Conservation (phyloP, 139 green algal species). For the Nannochloris sp. region DNA sequence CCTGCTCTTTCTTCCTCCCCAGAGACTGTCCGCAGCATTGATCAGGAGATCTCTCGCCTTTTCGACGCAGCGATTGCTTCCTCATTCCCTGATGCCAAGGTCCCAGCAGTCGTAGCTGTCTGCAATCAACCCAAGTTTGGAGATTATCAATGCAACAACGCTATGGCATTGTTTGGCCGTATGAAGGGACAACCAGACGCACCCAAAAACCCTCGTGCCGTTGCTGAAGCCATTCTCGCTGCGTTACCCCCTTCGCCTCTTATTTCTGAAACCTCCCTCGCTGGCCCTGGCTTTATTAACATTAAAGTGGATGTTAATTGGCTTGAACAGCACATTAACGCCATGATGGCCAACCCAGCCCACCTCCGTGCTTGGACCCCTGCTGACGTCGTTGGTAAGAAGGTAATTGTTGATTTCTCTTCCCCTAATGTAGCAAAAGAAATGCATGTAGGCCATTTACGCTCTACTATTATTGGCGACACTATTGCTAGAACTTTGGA, state of each 20-base stretch:
- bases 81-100: constrained; percentile 56
- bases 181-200: constrained; percentile 74
- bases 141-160: constrained; percentile 98
- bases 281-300: constrained; percentile 98
- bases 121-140: constrained; percentile 79
- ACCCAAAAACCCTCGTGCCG: constrained; percentile 75
- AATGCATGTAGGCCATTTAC: constrained; percentile 98
- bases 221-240: constrained; percentile 77
- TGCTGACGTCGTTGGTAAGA: constrained; percentile 6
- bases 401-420: constrained; percentile 90
- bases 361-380: constrained; percentile 42
- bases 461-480: constrained; percentile 96
- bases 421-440: constrained; percentile 99
- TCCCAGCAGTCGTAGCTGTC: constrained; percentile 41
- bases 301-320: constrained; percentile 38
- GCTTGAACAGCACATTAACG: constrained; percentile 21
- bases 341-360: constrained; percentile 24
- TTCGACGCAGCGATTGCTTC: constrained; percentile 55
- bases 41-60: constrained; percentile 40
- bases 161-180: constrained; percentile 87
- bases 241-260: constrained; percentile 49
- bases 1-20: neutral
- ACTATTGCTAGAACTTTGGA: constrained; percentile 70
- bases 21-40: constrained; percentile 19
- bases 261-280: constrained; percentile 51